Percentiles rank a stretch among this genome's conserved stretches.
Evolutionary conservation across 2,329 filamentous ascomycete species (phyloP).

Genomic region (Alternaria ethzedia): DNA sequence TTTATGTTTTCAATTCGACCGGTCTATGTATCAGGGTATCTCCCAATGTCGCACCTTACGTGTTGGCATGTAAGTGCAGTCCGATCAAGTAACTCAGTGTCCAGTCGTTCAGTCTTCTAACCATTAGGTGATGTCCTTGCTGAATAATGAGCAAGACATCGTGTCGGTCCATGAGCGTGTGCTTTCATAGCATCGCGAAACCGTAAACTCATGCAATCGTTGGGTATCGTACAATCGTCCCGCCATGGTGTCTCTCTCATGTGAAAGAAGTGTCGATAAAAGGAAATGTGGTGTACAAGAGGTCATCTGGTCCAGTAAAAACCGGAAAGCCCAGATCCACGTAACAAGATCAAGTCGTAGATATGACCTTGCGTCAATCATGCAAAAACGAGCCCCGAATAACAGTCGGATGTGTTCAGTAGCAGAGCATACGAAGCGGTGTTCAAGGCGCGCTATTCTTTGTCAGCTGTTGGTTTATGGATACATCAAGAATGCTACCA

Average conservation of each 20-base stretch:
- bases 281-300: not conserved
- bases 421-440: not conserved
- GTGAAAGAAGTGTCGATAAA: not conserved
- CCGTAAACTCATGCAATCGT: not conserved
- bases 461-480: not conserved
- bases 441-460: not conserved
- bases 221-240: not conserved
- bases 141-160: not conserved
- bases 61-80: not conserved
- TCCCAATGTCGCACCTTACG: not conserved
- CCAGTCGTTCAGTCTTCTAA: not conserved
- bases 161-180: not conserved
- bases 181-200: not conserved
- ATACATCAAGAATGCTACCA: not conserved
- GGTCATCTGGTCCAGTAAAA: not conserved
- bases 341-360: not conserved
- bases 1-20: conserved; percentile 8
- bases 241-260: not conserved
- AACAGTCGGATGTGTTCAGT: not conserved
- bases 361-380: not conserved
- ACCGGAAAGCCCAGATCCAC: not conserved
- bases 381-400: not conserved
- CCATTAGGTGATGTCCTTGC: not conserved
- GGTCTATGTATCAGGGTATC: not conserved
- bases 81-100: not conserved